phyloP scores from a whole-genome alignment of 2,329 filamentous ascomycete species.

The Myriosclerotinia scirpicola region DNA sequence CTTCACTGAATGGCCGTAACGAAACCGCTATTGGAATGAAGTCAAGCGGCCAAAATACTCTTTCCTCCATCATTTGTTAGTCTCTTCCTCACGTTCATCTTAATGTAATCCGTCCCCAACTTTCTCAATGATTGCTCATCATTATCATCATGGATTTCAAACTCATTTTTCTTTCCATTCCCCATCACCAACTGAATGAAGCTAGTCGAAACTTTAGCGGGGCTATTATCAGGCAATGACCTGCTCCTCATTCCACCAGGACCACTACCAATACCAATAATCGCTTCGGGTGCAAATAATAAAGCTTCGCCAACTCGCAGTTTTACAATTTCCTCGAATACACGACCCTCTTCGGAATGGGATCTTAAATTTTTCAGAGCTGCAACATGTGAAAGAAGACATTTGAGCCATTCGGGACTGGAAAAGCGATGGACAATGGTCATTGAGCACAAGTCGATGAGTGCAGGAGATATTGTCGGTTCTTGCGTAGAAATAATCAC shows the following conservation, averaged over 20 bases:
- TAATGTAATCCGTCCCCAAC: neutral
- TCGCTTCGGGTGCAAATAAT: conserved; percentile 49
- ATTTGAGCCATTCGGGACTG: conserved; percentile 57
- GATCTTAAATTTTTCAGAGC: conserved; percentile 41
- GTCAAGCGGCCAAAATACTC: conserved; percentile 9
- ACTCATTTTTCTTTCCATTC: no score
- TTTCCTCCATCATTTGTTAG: conserved; percentile 14
- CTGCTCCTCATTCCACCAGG: neutral
- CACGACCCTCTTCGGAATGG: conserved; percentile 25
- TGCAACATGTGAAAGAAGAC: conserved; percentile 49
- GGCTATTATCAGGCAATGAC: neutral
- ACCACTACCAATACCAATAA: conserved; percentile 37
- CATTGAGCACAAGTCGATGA: conserved; percentile 71
- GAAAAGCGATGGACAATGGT: conserved; percentile 72
- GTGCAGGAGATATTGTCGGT: conserved; percentile 65
- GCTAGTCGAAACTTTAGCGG: neutral
- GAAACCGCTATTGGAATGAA: neutral
- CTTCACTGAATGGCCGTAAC: no score
- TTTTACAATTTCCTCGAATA: conserved; percentile 45
- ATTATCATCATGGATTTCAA: neutral
- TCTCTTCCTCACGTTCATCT: conserved; percentile 5
- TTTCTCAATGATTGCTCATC: neutral
- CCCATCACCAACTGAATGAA: neutral
- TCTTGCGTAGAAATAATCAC: conserved; percentile 77
- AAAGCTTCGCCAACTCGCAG: conserved; percentile 51